Conservation (phyloP, 139 green algal species). For the Dunaliella primolecta region DNA sequence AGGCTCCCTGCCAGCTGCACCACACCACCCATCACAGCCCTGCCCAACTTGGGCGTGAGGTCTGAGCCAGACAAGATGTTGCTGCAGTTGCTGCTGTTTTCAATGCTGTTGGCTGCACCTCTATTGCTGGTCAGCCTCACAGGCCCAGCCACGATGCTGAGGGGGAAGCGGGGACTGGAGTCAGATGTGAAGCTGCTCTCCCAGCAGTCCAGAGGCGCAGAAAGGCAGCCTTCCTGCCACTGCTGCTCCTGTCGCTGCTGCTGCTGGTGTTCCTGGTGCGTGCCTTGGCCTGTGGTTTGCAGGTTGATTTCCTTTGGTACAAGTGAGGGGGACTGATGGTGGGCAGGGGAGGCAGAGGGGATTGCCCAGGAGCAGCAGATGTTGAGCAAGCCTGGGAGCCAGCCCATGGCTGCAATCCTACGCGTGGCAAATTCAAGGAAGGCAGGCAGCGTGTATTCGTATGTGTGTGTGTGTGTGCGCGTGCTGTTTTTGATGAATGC, state of each 20-base stretch:
- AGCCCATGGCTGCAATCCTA: background rate
- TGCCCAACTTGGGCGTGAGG: no score
- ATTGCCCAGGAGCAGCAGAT: background rate
- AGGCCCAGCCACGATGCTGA: background rate
- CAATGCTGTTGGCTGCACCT: no score
- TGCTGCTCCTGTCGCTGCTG: background rate
- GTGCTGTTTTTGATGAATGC: no score
- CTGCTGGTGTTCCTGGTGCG: background rate
- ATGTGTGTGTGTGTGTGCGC: no score
- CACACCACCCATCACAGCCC: background rate
- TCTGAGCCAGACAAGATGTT: no score
- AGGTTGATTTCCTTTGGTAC: no score
- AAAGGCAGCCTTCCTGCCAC: background rate
- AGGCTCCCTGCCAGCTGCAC: background rate
- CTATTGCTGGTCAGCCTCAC: no score
- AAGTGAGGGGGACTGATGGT: background rate
- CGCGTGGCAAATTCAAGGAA: no score
- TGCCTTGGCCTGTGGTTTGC: no score
- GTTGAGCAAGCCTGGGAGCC: background rate
- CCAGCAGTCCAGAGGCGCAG: background rate
- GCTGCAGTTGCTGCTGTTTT: no score
- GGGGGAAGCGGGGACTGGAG: background rate
- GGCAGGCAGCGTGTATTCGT: no score
- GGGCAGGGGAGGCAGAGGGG: background rate
- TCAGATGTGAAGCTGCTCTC: background rate